phyloP scores from a whole-genome alignment of 139 green algal species.

The Diplosphaera chodatii region DNA sequence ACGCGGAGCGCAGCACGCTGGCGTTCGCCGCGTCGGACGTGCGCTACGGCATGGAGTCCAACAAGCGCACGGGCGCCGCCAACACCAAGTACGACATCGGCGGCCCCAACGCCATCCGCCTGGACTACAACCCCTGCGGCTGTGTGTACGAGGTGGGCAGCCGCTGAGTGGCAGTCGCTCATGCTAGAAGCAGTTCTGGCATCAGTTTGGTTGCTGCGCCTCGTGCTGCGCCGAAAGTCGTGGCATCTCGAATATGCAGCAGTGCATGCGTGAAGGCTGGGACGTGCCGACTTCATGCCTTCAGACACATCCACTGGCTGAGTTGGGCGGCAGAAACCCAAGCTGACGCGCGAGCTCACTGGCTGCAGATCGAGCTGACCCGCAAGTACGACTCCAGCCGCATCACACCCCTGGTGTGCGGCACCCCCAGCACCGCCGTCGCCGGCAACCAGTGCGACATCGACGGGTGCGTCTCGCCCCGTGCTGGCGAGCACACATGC shows the following conservation, averaged over 20 bases:
- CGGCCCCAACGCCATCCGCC: constrained; percentile 15
- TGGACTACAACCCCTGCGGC: constrained; percentile 36
- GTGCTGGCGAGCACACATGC: too few species aligned
- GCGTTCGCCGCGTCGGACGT: constrained; percentile 21
- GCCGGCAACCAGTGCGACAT: constrained; percentile 22
- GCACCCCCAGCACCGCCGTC: constrained; percentile 1
- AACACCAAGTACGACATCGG: constrained; percentile 19
- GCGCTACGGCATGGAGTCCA: constrained; percentile 35
- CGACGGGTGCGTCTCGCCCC: constrained; percentile 4
- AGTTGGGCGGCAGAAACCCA: too few species aligned
- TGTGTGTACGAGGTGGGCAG: constrained; percentile 25
- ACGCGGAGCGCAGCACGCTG: constrained; percentile 8
- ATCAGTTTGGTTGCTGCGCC: too few species aligned
- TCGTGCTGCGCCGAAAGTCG: too few species aligned
- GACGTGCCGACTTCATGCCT: too few species aligned
- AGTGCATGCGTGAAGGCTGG: too few species aligned
- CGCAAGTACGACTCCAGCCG: not conserved
- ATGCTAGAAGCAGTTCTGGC: too few species aligned
- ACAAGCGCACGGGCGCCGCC: too few species aligned
- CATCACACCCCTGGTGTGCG: constrained; percentile 30
- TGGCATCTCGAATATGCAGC: too few species aligned
- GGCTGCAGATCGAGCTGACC: constrained; percentile 13
- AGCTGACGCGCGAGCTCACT: too few species aligned
- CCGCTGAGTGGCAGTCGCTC: too few species aligned
- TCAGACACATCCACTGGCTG: too few species aligned